Evolutionary conservation across 495 filamentous ascomycete genomes (phyloP), one percentile per base, ranked within the genome.

Genomic region (Aspergillus homomorphus): DNA sequence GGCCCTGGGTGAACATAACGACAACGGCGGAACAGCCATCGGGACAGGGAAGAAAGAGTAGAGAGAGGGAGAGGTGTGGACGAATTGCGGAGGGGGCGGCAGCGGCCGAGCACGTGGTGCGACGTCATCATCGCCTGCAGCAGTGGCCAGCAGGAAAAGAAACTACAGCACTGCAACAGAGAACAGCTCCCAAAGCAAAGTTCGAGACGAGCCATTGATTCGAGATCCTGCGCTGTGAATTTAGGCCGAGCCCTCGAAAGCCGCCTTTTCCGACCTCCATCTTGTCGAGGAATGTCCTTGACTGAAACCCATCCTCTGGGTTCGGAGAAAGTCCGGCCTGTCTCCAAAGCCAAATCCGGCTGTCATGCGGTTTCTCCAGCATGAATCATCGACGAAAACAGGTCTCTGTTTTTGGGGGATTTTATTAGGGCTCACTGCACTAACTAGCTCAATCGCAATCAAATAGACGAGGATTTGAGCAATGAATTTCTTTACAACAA

Each of bases 21-120:
- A 24, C 5, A 22, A 16, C 4, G 16, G 21, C 14, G 38, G 30
- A 18, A 20, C 21, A 9, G 16, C 43, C 57, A 45, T 62, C 41
- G 43, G 50, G 53, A 57, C 3, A 41, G 21, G 21, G n/a, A 50
- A 38, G 18, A 59, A 42, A 53, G 4, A 45, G 54, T 45, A 22
- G n/a, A 26, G 10, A 22, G 21, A 15, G 16, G 9, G 19, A 4
- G 10, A 30, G 51, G n/a, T 21, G 44, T 38, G 24, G 26, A 44
- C 20, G 38, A 26, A 24, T 18, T 45, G 24, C 8, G 49, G 42
- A 41, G 28, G 23, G 24, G 38, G 18, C 21, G 14, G 18, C n/a
- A 33, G 26, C 6, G 33, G 38, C 16, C 18, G 33, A 46, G 57
- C 61, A 63, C 57, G 56, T 63, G 61, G 45, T 30, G 42, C 54